Evolutionary conservation across 805 yeast genomes (phyloP), one percentile per base, ranked within the genome.

Genomic region (Danielozyma ontarioensis): DNA sequence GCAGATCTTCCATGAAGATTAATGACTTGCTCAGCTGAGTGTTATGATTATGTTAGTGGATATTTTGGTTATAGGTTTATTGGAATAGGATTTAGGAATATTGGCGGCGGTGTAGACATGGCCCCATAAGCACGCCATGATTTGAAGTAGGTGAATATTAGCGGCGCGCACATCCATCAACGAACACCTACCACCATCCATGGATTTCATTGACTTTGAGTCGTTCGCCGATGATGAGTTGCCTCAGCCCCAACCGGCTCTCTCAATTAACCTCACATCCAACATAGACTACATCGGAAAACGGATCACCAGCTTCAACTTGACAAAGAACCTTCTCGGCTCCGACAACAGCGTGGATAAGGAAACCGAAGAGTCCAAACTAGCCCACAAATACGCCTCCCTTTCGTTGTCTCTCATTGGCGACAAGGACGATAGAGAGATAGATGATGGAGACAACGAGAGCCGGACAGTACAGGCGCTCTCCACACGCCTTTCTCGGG

Each of bases 381-480:
- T 53, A 18, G 74, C 79, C 2, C 66, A 64, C 32, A 68, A 66
- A 36, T 76, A 76, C 43, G 82, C 80, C 1, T 43, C 58, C 29
- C 38, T 64, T 23, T 70, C 81, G 0, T 44, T 76, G 27, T 57
- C 57, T 14, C 46, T 74, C 38, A 47, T 63, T 13, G 36, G 26
- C 4, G 16, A 22, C 5, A 36, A 29, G 2, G 33, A 33, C 11
- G 36, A 33, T 5, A 11, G 16, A 5, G 30, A 21, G 14, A n/a
- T 21, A 18, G 15, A 16, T 13, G 25, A 13, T 13, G 30, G 22
- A 4, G 15, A 13, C 14, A 28, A 23, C 11, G 25, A 6, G 14
- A 24, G 7, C 25, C 5, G 25, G 22, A 21, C 10, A 13, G 6
- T 5, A 5, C 13, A 17, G 14, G 40, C 47, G 11, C 54, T 70